phyloP scores from a whole-genome alignment of 106 monocot species.

The Dioscorea alata region DNA sequence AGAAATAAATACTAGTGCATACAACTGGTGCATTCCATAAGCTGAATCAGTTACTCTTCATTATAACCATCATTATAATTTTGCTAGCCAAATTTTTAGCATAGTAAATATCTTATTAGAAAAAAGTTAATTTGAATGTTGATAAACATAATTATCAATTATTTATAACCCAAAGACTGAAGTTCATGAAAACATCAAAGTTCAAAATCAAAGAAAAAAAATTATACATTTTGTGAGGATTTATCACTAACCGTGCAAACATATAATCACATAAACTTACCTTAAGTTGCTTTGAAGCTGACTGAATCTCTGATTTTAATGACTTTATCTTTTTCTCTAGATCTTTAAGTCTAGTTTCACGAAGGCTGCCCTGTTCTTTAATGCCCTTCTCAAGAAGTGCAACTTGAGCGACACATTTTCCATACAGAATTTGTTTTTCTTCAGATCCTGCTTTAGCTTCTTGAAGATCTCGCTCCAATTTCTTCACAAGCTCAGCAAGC shows the following conservation, averaged over 20 bases:
- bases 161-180: no score
- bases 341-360: conserved; percentile 65
- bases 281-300: conserved; percentile 73
- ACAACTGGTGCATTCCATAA: no score
- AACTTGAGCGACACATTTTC: conserved; percentile 51
- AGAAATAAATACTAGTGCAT: no score
- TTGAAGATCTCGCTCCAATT: conserved; percentile 72
- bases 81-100: no score
- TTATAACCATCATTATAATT: no score
- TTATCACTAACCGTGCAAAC: no score
- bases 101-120: no score
- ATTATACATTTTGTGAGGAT: background rate
- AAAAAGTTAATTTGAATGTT: no score
- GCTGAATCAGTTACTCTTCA: no score
- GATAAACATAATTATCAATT: no score
- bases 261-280: conserved; percentile 18
- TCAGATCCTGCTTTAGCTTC: conserved; percentile 41
- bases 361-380: conserved; percentile 57
- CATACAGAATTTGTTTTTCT: conserved; percentile 49
- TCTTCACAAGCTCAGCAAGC: conserved; percentile 77
- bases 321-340: conserved; percentile 73
- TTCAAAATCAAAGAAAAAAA: background rate
- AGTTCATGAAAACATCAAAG: no score
- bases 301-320: conserved; percentile 73
- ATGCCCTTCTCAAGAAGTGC: conserved; percentile 67